These are phyloP conservation scores for Hibiscus syriacus DNA, from an alignment of 345 rosid species.

Conservation along the genomic window DNA sequence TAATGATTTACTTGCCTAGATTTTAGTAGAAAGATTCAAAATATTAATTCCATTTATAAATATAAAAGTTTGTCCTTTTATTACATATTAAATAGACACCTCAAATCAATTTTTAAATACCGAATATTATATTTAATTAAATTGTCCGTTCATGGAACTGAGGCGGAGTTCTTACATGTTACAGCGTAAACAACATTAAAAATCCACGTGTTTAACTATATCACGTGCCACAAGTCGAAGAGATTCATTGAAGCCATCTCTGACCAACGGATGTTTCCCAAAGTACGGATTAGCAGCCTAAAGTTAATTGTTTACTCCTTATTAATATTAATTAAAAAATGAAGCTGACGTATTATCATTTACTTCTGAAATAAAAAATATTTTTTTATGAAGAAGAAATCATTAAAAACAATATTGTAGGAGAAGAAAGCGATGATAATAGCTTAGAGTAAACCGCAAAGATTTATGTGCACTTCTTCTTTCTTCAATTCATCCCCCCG, in stretches of 20 bases:
- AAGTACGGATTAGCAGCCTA: no score
- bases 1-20: not conserved
- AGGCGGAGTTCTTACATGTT: no score
- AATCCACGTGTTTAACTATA: slow-evolving; percentile 10
- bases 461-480: slow-evolving; percentile 20
- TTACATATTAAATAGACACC: no score
- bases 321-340: not conserved
- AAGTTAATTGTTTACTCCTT: not conserved
- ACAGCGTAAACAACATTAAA: no score
- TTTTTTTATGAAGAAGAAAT: not conserved
- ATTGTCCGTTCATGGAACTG: no score
- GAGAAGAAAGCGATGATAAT: slow-evolving; percentile 15
- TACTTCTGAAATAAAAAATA: not conserved
- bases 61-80: not conserved
- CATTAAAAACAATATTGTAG: not conserved
- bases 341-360: not conserved
- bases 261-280: slow-evolving; percentile 2
- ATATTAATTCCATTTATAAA: not conserved
- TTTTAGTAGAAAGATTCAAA: not conserved
- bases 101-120: no score
- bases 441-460: slow-evolving; percentile 24
- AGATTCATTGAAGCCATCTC: not conserved
- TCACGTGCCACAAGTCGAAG: not conserved
- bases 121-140: no score
- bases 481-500: not conserved